Evolutionary conservation across 2,329 filamentous ascomycete genomes (phyloP).

Genomic region (Ploettnerulaceae sp.): DNA sequence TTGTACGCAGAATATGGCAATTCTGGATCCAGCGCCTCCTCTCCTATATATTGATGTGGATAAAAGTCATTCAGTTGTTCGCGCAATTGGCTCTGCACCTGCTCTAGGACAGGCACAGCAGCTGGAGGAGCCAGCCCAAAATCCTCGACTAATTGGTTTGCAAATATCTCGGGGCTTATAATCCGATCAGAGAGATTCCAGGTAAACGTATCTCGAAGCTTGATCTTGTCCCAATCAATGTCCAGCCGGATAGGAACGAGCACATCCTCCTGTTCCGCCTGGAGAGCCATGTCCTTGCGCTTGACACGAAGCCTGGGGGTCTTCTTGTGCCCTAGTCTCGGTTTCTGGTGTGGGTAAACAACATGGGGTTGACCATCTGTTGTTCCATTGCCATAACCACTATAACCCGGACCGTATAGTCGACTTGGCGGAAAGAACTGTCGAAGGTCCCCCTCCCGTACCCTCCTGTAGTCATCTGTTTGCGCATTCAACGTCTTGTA

Average conservation of each 20-base stretch:
- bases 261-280: constrained; percentile 88
- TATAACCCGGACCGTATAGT: constrained; percentile 72
- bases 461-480: constrained; percentile 62
- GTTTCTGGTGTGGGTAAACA: constrained; percentile 74
- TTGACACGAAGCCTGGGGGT: constrained; percentile 68
- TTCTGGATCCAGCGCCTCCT: constrained; percentile 84
- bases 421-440: constrained; percentile 51
- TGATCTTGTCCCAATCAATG: constrained; percentile 92
- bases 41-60: constrained; percentile 83
- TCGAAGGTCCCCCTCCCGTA: constrained; percentile 53
- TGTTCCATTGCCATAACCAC: constrained; percentile 80
- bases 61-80: constrained; percentile 94
- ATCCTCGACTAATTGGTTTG: constrained; percentile 86
- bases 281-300: constrained; percentile 74
- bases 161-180: constrained; percentile 74
- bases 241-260: constrained; percentile 87
- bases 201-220: constrained; percentile 93
- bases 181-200: constrained; percentile 96
- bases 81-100: constrained; percentile 64
- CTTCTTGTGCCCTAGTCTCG: constrained; percentile 70
- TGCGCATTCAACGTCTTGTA: constrained; percentile 62
- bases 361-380: constrained; percentile 71
- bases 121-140: constrained; percentile 73
- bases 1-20: constrained; percentile 92
- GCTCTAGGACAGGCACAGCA: constrained; percentile 56